Evolutionary conservation across 176 grass and related monocot species (phyloP), one percentile per base, ranked within the genome.

Genomic region (Zizania latifolia): DNA sequence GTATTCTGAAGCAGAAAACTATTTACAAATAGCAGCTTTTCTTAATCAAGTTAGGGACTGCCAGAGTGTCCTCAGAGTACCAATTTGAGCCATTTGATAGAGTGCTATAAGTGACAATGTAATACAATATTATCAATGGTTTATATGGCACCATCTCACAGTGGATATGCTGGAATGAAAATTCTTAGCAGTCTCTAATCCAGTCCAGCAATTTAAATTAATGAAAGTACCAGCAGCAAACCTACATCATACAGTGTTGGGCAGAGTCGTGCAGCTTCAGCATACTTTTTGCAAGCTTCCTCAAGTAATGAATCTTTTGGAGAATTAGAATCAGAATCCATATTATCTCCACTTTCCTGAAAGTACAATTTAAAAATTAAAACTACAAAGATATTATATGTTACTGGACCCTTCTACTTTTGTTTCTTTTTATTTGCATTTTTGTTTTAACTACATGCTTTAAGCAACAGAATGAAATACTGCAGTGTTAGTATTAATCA

Each of bases 201-300:
- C 15, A 80, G 13, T 19, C 0, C 19, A 33, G 19, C 21, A 80
- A n/a, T 44, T 35, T 19, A 24, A 46, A 45, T 29, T 19, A 80
- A 17, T 44, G 36, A 31, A 34, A 64, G 39, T 64, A 77, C 1
- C 3, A 23, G 17, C 5, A 37, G 41, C 21, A 58, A 80, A 78
- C 53, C 80, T 85, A 93, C 91, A 87, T 93, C 91, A 87, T 90
- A 90, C 70, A 93, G 81, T 60, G 87, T 82, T 62, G 91, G 84
- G 45, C 81, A 90, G 66, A 93, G 84, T 71, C 78, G 81, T 62
- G 87, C 90, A 28, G 91, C 91, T 89, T 93, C 91, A 46, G 84
- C 87, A 63, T 93, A 93, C 43, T 90, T 93, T 81, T 90, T 93
- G 81, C 91, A 93, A 66, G 91, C 91, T 76, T 93, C 91, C 57